Conservation (phyloP, 139 green algal species). For the Pycnococcus provasolii region DNA sequence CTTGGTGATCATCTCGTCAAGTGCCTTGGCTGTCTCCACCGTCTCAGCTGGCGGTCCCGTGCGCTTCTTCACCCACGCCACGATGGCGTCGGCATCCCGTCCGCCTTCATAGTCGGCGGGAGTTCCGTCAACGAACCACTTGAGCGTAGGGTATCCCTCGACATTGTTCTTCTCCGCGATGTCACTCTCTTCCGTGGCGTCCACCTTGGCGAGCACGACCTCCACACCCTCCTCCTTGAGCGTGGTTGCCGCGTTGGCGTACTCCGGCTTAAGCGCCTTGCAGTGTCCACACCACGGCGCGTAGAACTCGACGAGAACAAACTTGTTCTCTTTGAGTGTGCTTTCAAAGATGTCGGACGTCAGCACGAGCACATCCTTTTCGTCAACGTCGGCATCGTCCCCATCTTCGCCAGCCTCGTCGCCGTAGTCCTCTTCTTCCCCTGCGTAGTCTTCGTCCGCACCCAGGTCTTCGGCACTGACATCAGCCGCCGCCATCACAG, state of each 20-base stretch:
- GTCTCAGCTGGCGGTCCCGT: conserved; percentile 58
- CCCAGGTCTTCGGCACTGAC: too few relatives aligned
- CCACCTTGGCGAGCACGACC: conserved; percentile 44
- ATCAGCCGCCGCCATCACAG: too few relatives aligned
- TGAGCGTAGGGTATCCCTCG: conserved; percentile 18
- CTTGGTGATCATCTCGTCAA: conserved; percentile 36
- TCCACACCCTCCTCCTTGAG: conserved; percentile 46
- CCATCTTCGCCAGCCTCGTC: too few relatives aligned
- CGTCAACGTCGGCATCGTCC: background rate
- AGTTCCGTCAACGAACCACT: conserved; percentile 77
- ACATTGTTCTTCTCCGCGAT: background rate
- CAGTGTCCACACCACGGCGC: conserved; percentile 82
- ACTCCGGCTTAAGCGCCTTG: conserved; percentile 68
- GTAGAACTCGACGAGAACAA: conserved; percentile 53
- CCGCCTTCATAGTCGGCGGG: conserved; percentile 54
- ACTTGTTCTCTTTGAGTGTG: background rate
- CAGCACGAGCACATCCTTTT: background rate
- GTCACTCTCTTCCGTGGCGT: conserved; percentile 24
- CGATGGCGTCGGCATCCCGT: conserved; percentile 57
- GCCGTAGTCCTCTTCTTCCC: too few relatives aligned
- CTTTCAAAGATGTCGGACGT: background rate
- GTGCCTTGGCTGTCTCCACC: conserved; percentile 35
- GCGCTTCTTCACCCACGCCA: conserved; percentile 78
- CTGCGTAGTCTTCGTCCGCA: too few relatives aligned
- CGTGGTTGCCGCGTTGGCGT: conserved; percentile 69